Evolutionary conservation across 306 rosid genomes (phyloP), one percentile per base, ranked within the genome.

Genomic region (Cucumis melo): DNA sequence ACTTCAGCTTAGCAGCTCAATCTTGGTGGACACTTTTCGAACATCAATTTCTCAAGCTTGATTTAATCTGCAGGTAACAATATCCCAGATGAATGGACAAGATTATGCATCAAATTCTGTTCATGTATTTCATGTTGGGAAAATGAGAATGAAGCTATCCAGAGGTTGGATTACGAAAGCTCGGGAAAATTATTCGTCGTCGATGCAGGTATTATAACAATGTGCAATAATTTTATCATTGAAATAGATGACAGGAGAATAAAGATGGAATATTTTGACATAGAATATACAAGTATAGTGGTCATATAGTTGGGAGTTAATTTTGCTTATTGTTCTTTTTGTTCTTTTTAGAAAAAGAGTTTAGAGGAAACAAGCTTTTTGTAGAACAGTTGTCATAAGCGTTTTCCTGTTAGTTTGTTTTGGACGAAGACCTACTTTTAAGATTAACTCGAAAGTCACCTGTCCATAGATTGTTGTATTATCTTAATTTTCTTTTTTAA

Each of bases 111-210:
- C 98, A 14, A 86, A 85, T 81, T 93, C 98, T n/a, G 89, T 80
- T 85, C 98, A 94, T 82, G 86, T 82, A 62, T 85, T 94, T 82
- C 92, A 87, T 83, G 96, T 88, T 80, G 98, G 98, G 57, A 94
- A 92, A 87, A 86, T 86, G 94, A 92, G 97, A 87, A 90, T 91
- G 86, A 94, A 94, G 85, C 91, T 94, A 34, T 85, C 88, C 59
- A 85, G 98, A 85, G 98, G 98, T 64, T 94, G 98, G 98, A 94
- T 94, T 76, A 91, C 98, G 29, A 94, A 94, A 84, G 87, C 98
- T 62, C 89, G 98, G 81, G 98, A 94, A 83, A 94, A 81, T 81
- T 94, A 94, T 85, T 91, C 96, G 63, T 83, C 91, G 44, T 79
- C 91, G 44, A 91, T 94, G 98, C 98, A 86, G 94, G 98, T 77